Evolutionary conservation across 148 eudicot genomes (phyloP), one percentile per base, ranked within the genome.

Genomic region (Diospyros lotus): DNA sequence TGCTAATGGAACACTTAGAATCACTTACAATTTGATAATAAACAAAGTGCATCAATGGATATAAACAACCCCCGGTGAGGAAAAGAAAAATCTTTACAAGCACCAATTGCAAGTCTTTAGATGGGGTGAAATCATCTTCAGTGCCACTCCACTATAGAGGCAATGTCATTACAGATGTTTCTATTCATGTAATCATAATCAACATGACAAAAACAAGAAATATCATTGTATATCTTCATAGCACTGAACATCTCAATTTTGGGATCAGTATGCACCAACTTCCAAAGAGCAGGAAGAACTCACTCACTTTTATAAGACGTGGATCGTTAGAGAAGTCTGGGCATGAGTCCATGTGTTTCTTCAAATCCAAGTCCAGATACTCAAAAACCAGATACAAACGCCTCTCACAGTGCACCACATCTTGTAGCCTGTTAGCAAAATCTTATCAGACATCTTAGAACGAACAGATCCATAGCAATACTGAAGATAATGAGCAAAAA

Each of bases 351-450:
- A 95, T 95, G 82, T 95, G 94, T 67, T 94, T 92, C 92, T 92
- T 92, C 88, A 95, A 80, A 80, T 95, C 98, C 83, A 95, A 80
- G 83, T 95, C 98, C 73, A 95, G 84, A 84, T 92, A 95, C 86
- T 95, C 98, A 84, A 95, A 95, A 53, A 95, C 98, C 82, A 95
- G 85, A 86, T 95, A 95, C 28, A 95, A 64, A 63, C 98, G 88
- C 86, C 89, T 92, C 78, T 95, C 98, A 81, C 91, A 87, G 88
- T 95, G 98, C 64, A 92, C 97, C 13, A 95, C 98, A 84, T 95
- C 98, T 79, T 90, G 92, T 81, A 95, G 82, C 91, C 98, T 95
- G 88, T 72, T 70, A 80, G 58, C 58, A 62, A 72, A 53, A 68
- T 15, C 3, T 1, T 52, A 12, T 60, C 69, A 51, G 42, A 18